Conservation (phyloP, 2,329 filamentous ascomycete species). For the Trichophyton equinum region DNA sequence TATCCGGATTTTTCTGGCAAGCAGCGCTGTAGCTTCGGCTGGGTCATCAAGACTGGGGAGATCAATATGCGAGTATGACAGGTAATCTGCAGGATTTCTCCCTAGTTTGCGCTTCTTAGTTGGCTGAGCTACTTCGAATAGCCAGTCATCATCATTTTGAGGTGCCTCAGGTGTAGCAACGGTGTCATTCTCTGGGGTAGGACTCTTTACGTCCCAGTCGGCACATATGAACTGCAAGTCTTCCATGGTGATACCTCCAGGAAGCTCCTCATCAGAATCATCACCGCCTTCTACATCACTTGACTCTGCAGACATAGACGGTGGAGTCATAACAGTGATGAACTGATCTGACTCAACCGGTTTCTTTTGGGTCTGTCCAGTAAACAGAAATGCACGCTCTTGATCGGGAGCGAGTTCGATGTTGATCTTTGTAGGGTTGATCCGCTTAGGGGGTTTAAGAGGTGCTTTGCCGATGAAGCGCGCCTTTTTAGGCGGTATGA, state of each 20-base stretch:
- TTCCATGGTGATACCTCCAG: conserved; percentile 59
- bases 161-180: conserved; percentile 26
- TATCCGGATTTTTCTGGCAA: conserved; percentile 66
- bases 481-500: conserved; percentile 70
- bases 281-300: conserved; percentile 38
- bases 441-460: conserved; percentile 62
- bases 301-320: conserved; percentile 38
- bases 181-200: conserved; percentile 32
- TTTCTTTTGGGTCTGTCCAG: conserved; percentile 45
- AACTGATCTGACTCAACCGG: conserved; percentile 43
- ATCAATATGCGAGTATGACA: conserved; percentile 45
- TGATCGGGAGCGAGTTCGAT: conserved; percentile 78
- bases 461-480: conserved; percentile 69
- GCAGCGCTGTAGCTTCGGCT: conserved; percentile 55
- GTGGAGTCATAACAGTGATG: conserved; percentile 36
- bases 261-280: conserved; percentile 50
- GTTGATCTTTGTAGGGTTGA: conserved; percentile 76
- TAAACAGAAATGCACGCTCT: conserved; percentile 71
- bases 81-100: conserved; percentile 33
- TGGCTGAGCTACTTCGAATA: conserved; percentile 37
- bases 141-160: conserved; percentile 46
- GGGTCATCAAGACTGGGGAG: conserved; percentile 72
- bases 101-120: conserved; percentile 55
- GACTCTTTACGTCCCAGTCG: conserved; percentile 63
- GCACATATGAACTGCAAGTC: conserved; percentile 78